Percentiles rank a stretch among this genome's conserved stretches.
These are phyloP conservation scores for Amorphotheca resinae DNA, from an alignment of 495 filamentous ascomycete species.

Conservation along the genomic window DNA sequence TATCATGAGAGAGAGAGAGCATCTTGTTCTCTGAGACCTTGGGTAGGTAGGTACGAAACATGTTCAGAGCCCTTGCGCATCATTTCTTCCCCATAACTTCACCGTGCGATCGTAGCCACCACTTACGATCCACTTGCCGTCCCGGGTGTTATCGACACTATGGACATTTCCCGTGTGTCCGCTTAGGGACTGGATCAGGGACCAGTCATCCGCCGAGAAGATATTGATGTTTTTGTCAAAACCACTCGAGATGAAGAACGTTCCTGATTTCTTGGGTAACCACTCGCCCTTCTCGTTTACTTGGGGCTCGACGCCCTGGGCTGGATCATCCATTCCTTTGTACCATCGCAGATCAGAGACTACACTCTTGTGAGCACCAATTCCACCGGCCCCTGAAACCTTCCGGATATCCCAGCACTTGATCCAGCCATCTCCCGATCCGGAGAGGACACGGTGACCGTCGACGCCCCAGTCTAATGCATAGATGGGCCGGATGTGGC, in stretches of 20 bases:
- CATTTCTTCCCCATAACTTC: conserved; percentile 90
- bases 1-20: too few species aligned
- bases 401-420: conserved; percentile 97
- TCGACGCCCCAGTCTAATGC: conserved; percentile 87
- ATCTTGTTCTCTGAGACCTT: too few species aligned
- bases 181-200: conserved; percentile 70
- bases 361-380: conserved; percentile 84
- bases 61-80: conserved; percentile 33
- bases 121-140: conserved; percentile 85
- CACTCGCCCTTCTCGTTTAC: conserved; percentile 49
- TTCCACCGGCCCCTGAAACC: conserved; percentile 65
- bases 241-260: conserved; percentile 80
- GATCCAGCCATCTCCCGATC: conserved; percentile 88
- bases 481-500: conserved; percentile 87
- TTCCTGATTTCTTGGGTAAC: conserved; percentile 56
- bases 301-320: conserved; percentile 42
- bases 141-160: conserved; percentile 71
- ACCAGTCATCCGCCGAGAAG: conserved; percentile 94
- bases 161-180: conserved; percentile 88
- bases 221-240: conserved; percentile 95
- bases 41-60: too few species aligned
- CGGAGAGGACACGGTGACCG: conserved; percentile 75
- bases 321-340: conserved; percentile 61
- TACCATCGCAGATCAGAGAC: conserved; percentile 93
- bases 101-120: conserved; percentile 89